These are phyloP conservation scores for Alliaria petiolata DNA, from an alignment of 345 rosid species.

Conservation along the genomic window DNA sequence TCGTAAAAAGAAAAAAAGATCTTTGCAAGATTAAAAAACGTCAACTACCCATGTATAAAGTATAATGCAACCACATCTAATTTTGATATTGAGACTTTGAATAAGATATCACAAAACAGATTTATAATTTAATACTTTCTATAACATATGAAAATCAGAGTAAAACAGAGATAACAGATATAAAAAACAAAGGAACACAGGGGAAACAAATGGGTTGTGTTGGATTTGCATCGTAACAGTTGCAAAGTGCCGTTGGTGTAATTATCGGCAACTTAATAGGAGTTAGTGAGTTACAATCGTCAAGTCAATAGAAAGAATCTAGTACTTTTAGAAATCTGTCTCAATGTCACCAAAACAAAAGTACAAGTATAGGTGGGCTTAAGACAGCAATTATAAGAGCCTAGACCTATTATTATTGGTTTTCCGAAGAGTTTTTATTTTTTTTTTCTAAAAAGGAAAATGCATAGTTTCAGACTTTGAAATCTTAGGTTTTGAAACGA, in stretches of 20 bases:
- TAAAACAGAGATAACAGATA: not conserved
- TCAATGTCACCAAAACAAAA: too few relatives aligned
- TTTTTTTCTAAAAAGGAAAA: not conserved
- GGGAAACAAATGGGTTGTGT: not conserved
- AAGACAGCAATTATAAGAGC: too few relatives aligned
- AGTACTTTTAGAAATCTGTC: too few relatives aligned
- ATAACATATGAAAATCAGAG: not conserved
- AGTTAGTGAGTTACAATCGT: not conserved
- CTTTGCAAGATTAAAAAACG: not conserved
- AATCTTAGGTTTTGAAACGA: too few relatives aligned
- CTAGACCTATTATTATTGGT: too few relatives aligned
- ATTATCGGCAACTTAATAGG: not conserved
- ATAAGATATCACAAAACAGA: not conserved
- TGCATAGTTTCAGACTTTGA: not conserved
- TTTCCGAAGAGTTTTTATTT: too few relatives aligned
- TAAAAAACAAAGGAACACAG: too few relatives aligned
- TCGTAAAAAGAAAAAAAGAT: too few relatives aligned
- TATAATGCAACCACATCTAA: not conserved
- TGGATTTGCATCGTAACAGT: not conserved
- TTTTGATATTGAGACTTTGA: not conserved
- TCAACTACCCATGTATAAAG: not conserved
- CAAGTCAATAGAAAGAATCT: not conserved
- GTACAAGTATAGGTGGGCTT: too few relatives aligned
- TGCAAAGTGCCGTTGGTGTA: not conserved
- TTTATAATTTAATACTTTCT: not conserved